Percentiles rank a stretch among this genome's conserved stretches.
Evolutionary conservation across 345 rosid genomes (phyloP).

Genomic region (Chamaenerion angustifolium): DNA sequence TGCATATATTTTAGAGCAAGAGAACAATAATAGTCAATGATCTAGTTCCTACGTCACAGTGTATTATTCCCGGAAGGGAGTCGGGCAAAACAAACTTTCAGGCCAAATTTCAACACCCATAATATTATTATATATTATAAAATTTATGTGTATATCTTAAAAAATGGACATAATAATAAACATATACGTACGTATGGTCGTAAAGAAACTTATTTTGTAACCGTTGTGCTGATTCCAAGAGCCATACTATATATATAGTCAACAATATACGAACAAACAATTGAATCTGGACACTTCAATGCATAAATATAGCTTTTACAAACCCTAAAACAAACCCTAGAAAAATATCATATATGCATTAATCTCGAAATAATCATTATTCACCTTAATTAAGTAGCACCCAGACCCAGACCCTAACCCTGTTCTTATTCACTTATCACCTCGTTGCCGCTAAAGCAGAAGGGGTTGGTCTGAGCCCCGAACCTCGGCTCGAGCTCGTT

Average conservation of each 20-base stretch:
- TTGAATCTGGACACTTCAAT: conserved; percentile 5
- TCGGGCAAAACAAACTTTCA: conserved; percentile 58
- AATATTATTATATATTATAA: conserved; percentile 4
- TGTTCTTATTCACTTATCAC: conserved; percentile 6
- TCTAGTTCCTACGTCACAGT: conserved; percentile 20
- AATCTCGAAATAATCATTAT: neutral
- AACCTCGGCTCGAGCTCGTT: conserved; percentile 2
- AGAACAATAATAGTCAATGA: conserved; percentile 7
- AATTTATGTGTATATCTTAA: conserved; percentile 8
- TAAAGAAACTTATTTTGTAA: conserved; percentile 40
- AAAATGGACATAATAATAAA: neutral
- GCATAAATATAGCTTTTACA: too few relatives aligned
- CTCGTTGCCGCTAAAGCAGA: conserved; percentile 7
- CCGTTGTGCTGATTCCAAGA: conserved; percentile 56
- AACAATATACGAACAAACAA: conserved; percentile 64
- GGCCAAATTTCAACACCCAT: conserved; percentile 23
- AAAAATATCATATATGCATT: conserved; percentile 13
- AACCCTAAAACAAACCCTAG: too few relatives aligned
- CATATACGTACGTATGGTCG: conserved; percentile 16
- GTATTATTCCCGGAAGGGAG: conserved; percentile 40
- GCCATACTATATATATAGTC: conserved; percentile 20
- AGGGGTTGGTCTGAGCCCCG: neutral
- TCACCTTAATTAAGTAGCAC: neutral
- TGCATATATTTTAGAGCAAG: neutral
- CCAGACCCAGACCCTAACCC: too few relatives aligned